These are phyloP conservation scores for Mucor irregularis DNA, from an alignment of 371 early-diverging fungal genomes.

Conservation along the genomic window DNA sequence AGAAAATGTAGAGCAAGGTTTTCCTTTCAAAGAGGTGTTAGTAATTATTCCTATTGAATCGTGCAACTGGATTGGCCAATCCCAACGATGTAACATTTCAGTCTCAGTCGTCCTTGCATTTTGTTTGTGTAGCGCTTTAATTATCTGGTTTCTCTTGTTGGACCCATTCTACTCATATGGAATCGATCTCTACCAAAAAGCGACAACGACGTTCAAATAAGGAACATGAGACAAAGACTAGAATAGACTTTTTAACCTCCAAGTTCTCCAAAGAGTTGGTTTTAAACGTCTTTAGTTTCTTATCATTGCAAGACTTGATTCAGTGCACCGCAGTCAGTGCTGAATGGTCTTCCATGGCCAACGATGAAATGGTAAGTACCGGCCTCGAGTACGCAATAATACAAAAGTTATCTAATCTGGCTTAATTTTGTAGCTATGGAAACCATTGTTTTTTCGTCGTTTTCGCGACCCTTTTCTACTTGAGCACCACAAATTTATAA, in stretches of 20 bases:
- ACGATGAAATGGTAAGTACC: slow-evolving; percentile 43
- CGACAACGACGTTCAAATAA: slow-evolving; percentile 8
- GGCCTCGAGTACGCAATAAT: background rate
- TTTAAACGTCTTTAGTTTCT: slow-evolving; percentile 45
- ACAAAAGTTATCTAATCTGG: background rate
- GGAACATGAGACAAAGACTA: background rate
- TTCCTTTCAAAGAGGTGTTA: too few relatives aligned
- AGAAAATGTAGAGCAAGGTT: too few relatives aligned
- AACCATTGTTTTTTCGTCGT: slow-evolving; percentile 37
- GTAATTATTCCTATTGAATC: too few relatives aligned
- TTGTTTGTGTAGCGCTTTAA: too few relatives aligned
- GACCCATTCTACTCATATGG: too few relatives aligned
- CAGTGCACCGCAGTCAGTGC: slow-evolving; percentile 45
- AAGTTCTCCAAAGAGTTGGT: slow-evolving; percentile 49
- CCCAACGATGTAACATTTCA: too few relatives aligned
- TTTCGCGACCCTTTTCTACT: slow-evolving; percentile 22
- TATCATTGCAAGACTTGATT: slow-evolving; percentile 40
- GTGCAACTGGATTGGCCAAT: too few relatives aligned
- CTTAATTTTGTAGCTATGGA: slow-evolving; percentile 46
- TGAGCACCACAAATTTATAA: background rate
- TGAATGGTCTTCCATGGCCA: slow-evolving; percentile 44
- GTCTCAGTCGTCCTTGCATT: too few relatives aligned
- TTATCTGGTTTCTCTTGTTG: too few relatives aligned
- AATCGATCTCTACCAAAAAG: too few relatives aligned
- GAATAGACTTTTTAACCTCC: slow-evolving; percentile 27